Evolutionary conservation across 768 basidiomycete genomes (phyloP), one percentile per base, ranked within the genome.

Genomic region (Grammothele lineata): DNA sequence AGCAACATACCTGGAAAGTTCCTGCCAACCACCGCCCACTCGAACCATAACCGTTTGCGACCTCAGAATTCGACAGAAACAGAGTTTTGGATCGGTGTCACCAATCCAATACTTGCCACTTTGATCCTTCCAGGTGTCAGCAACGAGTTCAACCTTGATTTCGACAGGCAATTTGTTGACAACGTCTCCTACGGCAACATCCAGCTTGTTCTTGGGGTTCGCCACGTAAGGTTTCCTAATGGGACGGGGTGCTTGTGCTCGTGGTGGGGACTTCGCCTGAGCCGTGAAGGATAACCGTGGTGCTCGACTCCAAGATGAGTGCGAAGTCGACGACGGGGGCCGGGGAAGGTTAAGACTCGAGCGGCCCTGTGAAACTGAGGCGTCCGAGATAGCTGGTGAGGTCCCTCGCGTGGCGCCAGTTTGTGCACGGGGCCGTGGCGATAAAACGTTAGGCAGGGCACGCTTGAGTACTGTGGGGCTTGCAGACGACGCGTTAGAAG

Each of bases 51-150:
- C 92, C 0, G 88, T 92, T 58, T 92, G 87, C 1, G 87, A 92
- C 10, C 92, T 82, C 22, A 95, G 68, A 37, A 95, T 95, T 22
- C 93, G 79, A 64, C 92, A 92, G 64, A 92, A 95, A 64, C 91
- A 94, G 25, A 95, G 71, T 64, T 83, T 92, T 5, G 91, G 81
- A 42, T 94, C 90, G 56, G 90, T 81, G 55, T 91, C 85, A 12
- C 94, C 94, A 56, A 95, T 96, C 92, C 91, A 95, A 60, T 94
- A 93, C 60, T 93, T 92, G 17, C 92, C 92, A 51, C 91, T 92
- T 66, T 89, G 83, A 62, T 94, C 92, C 62, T 83, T 83, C 92
- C 92, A 95, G 6, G 83, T 85, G 41, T 90, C 87, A 5, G 80
- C 77, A 5, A 88, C 85, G 12, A 87, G 81, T 64, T 89, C 83